Evolutionary conservation across 2,329 filamentous ascomycete species (phyloP).

Genomic region (Colletotrichum truncatum): DNA sequence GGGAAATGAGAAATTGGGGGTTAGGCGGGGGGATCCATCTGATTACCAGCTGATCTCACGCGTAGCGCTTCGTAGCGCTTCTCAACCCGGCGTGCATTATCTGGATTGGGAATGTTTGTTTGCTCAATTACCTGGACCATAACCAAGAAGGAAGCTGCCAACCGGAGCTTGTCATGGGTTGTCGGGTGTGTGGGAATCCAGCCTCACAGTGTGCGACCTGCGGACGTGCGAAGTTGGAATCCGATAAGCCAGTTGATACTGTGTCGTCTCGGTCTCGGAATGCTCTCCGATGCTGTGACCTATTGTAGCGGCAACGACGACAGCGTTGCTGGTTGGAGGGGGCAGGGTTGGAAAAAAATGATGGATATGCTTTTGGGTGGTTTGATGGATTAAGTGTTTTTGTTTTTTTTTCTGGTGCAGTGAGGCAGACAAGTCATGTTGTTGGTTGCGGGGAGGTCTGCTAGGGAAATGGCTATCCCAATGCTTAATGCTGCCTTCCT

Average conservation of each 20-base stretch:
- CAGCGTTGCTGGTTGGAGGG: not conserved
- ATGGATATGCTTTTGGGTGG: too few species aligned
- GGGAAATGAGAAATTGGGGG: not conserved
- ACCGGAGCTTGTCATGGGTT: slow-evolving; percentile 27
- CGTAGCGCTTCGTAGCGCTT: slow-evolving; percentile 11
- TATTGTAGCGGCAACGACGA: not conserved
- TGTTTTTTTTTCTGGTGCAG: too few species aligned
- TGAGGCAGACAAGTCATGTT: too few species aligned
- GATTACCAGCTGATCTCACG: not conserved
- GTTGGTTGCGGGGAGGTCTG: not conserved
- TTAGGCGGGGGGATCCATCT: not conserved
- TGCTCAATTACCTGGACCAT: too few species aligned
- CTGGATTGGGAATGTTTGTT: slow-evolving; percentile 23
- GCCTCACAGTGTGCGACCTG: slow-evolving; percentile 26
- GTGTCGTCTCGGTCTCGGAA: slow-evolving; percentile 15
- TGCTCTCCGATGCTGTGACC: not conserved
- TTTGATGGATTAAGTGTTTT: too few species aligned
- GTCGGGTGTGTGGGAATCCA: slow-evolving; percentile 26
- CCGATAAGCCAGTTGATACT: slow-evolving; percentile 20
- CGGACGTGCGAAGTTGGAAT: slow-evolving; percentile 29
- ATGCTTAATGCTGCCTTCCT: not conserved
- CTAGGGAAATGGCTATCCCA: not conserved
- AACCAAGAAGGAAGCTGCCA: slow-evolving; percentile 19
- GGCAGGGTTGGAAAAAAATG: not conserved
- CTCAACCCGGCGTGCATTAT: slow-evolving; percentile 5